Evolutionary conservation across 305 asterid species (phyloP).

Genomic region (Petunia hybrid): DNA sequence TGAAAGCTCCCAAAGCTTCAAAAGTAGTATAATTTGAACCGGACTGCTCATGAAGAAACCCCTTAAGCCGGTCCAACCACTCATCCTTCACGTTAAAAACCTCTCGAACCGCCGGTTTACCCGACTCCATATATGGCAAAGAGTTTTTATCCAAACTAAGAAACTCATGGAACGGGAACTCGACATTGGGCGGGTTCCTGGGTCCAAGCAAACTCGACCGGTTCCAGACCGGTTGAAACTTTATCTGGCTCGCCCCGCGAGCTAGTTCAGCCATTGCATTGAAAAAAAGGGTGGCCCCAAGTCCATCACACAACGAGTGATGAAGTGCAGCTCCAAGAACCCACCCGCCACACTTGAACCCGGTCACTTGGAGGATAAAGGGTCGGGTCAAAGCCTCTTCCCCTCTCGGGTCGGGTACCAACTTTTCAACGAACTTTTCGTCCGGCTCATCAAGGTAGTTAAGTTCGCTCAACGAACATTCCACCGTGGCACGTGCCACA

Average conservation of each 20-base stretch:
- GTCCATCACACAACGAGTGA: slow-evolving; percentile 73
- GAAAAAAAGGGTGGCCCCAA: slow-evolving; percentile 79
- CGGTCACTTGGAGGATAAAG: slow-evolving; percentile 62
- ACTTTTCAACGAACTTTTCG: slow-evolving; percentile 40
- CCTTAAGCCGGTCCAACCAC: slow-evolving; percentile 70
- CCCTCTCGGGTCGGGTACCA: slow-evolving; percentile 65
- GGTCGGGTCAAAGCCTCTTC: slow-evolving; percentile 50
- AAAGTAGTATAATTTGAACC: slow-evolving; percentile 74
- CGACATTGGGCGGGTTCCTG: slow-evolving; percentile 55
- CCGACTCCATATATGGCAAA: slow-evolving; percentile 51
- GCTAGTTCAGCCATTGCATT: slow-evolving; percentile 74
- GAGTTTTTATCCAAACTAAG: slow-evolving; percentile 56
- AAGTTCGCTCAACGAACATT: slow-evolving; percentile 43
- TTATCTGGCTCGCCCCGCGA: slow-evolving; percentile 48
- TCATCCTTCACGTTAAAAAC: slow-evolving; percentile 59
- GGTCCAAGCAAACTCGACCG: slow-evolving; percentile 67
- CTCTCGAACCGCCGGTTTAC: slow-evolving; percentile 54
- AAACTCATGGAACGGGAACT: slow-evolving; percentile 57
- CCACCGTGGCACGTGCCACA: slow-evolving; percentile 49
- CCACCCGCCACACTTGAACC: slow-evolving; percentile 74
- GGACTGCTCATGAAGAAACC: slow-evolving; percentile 47
- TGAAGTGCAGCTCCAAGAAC: slow-evolving; percentile 75
- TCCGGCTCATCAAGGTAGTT: slow-evolving; percentile 51
- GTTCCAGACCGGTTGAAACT: slow-evolving; percentile 67
- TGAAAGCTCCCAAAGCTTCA: slow-evolving; percentile 82